Percentiles rank a stretch among this genome's conserved stretches.
Conservation (phyloP, 768 basidiomycete species). For the Tephrocybe sp. region DNA sequence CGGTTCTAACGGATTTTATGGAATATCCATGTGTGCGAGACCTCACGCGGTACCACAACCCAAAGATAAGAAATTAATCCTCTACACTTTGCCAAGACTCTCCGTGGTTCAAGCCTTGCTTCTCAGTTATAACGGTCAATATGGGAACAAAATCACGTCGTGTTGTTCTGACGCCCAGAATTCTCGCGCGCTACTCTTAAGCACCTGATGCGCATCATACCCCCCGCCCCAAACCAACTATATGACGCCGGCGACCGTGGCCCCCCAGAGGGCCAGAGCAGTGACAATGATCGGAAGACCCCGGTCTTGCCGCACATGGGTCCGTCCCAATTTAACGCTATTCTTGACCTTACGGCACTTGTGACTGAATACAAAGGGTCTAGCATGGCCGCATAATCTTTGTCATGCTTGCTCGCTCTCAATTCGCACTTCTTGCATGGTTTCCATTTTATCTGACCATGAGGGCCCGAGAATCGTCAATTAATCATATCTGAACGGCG, state of each 20-base stretch:
- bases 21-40: neutral
- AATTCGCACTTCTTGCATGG: neutral
- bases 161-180: conserved; percentile 12
- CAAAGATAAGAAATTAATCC: neutral
- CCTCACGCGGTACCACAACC: neutral
- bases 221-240: conserved; percentile 4
- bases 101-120: too few relatives aligned
- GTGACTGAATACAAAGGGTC: neutral
- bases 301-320: conserved; percentile 10
- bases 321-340: neutral
- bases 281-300: conserved; percentile 10
- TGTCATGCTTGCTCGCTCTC: neutral
- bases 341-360: conserved; percentile 1
- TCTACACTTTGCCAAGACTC: neutral
- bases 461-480: neutral
- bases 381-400: neutral
- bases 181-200: conserved; percentile 3
- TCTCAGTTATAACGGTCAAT: too few relatives aligned
- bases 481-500: neutral
- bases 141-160: conserved; percentile 3
- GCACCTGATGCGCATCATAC: conserved; percentile 16
- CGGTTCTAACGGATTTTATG: neutral
- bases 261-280: conserved; percentile 11
- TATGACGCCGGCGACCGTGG: too few relatives aligned
- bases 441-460: neutral